A percentile compares a stretch with the other conserved stretches of the same genome.
phyloP scores from a whole-genome alignment of 202 grass and related monocot genomes.

The Zoysia matrella region DNA sequence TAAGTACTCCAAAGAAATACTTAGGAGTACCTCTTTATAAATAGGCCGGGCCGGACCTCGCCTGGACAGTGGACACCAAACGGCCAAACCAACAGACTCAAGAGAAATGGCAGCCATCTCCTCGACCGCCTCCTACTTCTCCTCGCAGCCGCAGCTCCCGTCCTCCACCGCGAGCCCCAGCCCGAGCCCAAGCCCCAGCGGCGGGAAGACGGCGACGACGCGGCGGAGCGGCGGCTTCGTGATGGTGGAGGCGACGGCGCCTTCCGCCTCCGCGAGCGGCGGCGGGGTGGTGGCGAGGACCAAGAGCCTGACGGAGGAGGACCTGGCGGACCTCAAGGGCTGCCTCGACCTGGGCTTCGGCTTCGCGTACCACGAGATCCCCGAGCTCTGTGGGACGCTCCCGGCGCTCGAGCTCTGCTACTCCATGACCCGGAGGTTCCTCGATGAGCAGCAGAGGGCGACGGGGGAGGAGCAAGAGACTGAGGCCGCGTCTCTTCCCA shows the following conservation, averaged over 20 bases:
- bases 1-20: neutral
- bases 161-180: neutral
- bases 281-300: constrained; percentile 41
- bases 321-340: constrained; percentile 87
- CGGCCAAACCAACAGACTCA: neutral
- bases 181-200: neutral
- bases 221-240: constrained; percentile 44
- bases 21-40: constrained; percentile 34
- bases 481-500: constrained; percentile 45
- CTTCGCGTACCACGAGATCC: constrained; percentile 77
- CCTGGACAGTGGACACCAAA: neutral
- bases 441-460: constrained; percentile 58
- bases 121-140: constrained; percentile 48
- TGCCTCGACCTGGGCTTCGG: constrained; percentile 95
- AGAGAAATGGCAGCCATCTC: constrained; percentile 48
- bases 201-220: constrained; percentile 11
- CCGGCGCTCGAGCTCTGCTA: constrained; percentile 92
- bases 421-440: constrained; percentile 80
- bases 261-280: constrained; percentile 14
- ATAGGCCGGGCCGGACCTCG: constrained; percentile 5
- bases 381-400: constrained; percentile 71
- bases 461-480: constrained; percentile 21
- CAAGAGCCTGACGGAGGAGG: constrained; percentile 83
- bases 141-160: constrained; percentile 56
- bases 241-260: constrained; percentile 57